phyloP scores from a whole-genome alignment of 345 rosid genomes.

The Gossypium sturtianum region DNA sequence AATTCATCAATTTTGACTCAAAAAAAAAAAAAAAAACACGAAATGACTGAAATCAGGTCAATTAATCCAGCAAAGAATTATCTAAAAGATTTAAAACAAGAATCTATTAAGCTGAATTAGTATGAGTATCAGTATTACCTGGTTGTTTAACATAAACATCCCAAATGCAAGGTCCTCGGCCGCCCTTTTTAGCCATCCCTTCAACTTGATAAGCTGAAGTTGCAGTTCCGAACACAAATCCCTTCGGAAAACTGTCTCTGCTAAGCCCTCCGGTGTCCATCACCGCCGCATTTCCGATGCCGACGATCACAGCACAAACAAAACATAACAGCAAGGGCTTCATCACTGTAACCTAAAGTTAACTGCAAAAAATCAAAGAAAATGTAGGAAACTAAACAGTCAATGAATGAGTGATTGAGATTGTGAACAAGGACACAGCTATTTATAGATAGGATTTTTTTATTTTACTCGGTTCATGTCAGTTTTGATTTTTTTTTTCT shows the following conservation, averaged over 20 bases:
- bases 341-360: background rate
- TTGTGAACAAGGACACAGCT: too few relatives aligned
- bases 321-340: background rate
- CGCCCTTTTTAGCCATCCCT: constrained; percentile 47
- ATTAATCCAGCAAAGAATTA: background rate
- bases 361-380: background rate
- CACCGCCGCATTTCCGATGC: constrained; percentile 9
- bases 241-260: constrained; percentile 11
- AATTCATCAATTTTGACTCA: background rate
- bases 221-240: constrained; percentile 7
- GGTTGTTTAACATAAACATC: constrained; percentile 42
- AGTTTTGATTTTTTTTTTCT: too few relatives aligned
- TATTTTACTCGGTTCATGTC: too few relatives aligned
- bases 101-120: too few relatives aligned
- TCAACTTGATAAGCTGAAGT: constrained; percentile 25
- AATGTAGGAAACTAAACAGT: background rate
- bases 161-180: constrained; percentile 68
- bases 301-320: background rate
- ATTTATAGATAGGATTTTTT: background rate
- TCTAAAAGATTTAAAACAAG: background rate
- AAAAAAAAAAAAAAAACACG: background rate
- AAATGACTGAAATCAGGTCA: background rate
- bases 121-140: constrained; percentile 19
- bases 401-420: background rate
- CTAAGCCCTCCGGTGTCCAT: constrained; percentile 6